Evolutionary conservation across 495 filamentous ascomycete species (phyloP).

Genomic region (Aspergillus steynii): DNA sequence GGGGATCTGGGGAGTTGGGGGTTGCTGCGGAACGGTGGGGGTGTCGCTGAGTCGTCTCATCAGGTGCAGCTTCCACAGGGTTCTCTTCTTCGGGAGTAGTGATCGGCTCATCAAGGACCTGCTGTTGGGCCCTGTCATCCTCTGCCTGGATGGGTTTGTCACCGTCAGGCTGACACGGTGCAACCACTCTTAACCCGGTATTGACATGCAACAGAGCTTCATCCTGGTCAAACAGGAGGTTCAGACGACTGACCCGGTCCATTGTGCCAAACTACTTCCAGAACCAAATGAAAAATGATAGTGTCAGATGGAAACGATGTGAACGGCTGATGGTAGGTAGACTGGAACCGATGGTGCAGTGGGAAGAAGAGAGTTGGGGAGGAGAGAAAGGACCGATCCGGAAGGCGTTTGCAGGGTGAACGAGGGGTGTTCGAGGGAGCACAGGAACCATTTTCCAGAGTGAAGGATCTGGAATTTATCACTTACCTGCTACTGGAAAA

Average conservation of each 20-base stretch:
- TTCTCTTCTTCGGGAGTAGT: not conserved
- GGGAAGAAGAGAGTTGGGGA: not conserved
- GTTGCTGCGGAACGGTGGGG: not conserved
- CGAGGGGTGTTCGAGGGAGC: not conserved
- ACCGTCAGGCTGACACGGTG: not conserved
- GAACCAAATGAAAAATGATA: not conserved
- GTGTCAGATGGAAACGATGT: not conserved
- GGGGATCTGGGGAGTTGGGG: not conserved
- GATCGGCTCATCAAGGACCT: not conserved
- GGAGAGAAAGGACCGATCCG: not conserved
- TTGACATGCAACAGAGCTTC: conserved; percentile 20
- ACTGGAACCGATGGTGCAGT: not conserved
- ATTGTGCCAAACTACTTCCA: conserved; percentile 10
- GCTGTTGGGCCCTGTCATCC: not conserved
- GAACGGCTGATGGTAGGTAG: not conserved
- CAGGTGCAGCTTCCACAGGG: not conserved
- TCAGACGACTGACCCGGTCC: conserved; percentile 26
- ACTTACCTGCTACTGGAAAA: too few species aligned
- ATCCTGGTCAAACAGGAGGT: conserved; percentile 28
- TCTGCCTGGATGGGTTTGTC: not conserved
- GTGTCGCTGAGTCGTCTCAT: not conserved
- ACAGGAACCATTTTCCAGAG: not conserved
- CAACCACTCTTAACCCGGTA: conserved; percentile 16
- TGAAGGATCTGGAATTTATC: not conserved
- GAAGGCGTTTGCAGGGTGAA: too few species aligned